Conservation (phyloP, 371 early-diverging fungal genomes). For the Fennellomyces sp. region DNA sequence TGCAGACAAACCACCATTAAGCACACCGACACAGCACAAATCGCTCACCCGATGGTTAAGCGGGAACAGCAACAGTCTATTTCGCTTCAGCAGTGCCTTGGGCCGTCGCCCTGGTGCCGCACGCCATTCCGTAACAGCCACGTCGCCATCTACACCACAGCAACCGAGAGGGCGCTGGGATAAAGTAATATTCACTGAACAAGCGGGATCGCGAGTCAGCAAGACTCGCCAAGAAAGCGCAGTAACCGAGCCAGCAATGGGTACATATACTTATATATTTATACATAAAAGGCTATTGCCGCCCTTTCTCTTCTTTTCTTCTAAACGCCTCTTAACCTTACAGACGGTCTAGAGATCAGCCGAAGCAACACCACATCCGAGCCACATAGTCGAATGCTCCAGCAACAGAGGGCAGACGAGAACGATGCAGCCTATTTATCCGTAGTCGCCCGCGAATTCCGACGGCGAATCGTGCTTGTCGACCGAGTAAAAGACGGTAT, state of each 20-base stretch:
- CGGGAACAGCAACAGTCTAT: neutral
- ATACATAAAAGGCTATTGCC: too few relatives aligned
- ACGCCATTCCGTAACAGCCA: neutral
- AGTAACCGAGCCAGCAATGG: too few relatives aligned
- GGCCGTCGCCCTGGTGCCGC: neutral
- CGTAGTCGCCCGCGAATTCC: conserved; percentile 75
- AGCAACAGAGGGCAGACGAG: neutral
- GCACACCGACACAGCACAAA: neutral
- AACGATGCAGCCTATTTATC: conserved; percentile 78
- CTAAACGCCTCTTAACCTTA: too few relatives aligned
- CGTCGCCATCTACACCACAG: neutral
- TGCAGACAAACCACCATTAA: neutral
- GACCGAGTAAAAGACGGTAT: conserved; percentile 77
- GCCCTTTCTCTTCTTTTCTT: too few relatives aligned
- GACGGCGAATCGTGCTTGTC: conserved; percentile 42
- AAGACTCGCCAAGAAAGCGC: neutral
- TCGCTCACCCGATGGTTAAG: neutral
- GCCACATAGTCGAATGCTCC: too few relatives aligned
- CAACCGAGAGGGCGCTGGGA: conserved; percentile 1
- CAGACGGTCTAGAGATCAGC: neutral
- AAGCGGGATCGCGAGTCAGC: neutral
- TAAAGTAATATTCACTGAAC: neutral
- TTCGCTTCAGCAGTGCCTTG: neutral
- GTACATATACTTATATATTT: too few relatives aligned
- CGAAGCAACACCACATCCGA: conserved; percentile 1